Conservation (phyloP, 306 rosid genomes). For the Hippophae tibetana region DNA sequence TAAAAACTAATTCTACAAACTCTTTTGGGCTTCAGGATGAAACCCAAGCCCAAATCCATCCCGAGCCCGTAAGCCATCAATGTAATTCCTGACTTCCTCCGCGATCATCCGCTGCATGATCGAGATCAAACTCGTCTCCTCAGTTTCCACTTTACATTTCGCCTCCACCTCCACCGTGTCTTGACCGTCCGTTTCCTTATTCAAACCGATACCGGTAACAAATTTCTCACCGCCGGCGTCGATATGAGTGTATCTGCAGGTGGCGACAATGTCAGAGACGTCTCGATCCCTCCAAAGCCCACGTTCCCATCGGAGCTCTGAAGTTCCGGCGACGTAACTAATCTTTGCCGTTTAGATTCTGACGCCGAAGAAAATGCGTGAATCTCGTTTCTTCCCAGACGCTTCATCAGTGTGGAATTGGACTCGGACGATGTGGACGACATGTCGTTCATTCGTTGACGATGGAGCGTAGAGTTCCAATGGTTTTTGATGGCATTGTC, state of each 20-base stretch:
- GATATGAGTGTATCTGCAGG: slow-evolving; percentile 19
- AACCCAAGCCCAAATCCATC: slow-evolving; percentile 16
- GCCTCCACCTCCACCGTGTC: slow-evolving; percentile 1
- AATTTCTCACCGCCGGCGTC: not conserved
- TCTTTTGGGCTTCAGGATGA: not conserved
- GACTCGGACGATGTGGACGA: slow-evolving; percentile 20
- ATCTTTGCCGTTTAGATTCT: slow-evolving; percentile 31
- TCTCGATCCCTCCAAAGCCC: slow-evolving; percentile 20
- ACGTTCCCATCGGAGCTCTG: slow-evolving; percentile 8
- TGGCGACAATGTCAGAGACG: slow-evolving; percentile 48
- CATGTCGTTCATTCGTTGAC: not conserved
- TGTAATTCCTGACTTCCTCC: slow-evolving; percentile 54
- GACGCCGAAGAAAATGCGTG: not conserved
- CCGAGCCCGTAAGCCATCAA: slow-evolving; percentile 29
- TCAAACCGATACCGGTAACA: slow-evolving; percentile 15
- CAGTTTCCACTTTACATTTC: slow-evolving; percentile 8
- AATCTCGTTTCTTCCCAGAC: not conserved
- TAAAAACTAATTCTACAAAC: not conserved
- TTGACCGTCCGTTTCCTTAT: slow-evolving; percentile 5
- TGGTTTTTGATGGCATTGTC: slow-evolving; percentile 92
- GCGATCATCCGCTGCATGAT: slow-evolving; percentile 59
- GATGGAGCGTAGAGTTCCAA: slow-evolving; percentile 86
- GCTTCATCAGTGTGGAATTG: slow-evolving; percentile 8
- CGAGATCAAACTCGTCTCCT: slow-evolving; percentile 26
- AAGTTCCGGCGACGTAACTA: slow-evolving; percentile 18